These are phyloP conservation scores for Xylariales sp. DNA, from an alignment of 2,329 filamentous ascomycete genomes.

Conservation along the genomic window DNA sequence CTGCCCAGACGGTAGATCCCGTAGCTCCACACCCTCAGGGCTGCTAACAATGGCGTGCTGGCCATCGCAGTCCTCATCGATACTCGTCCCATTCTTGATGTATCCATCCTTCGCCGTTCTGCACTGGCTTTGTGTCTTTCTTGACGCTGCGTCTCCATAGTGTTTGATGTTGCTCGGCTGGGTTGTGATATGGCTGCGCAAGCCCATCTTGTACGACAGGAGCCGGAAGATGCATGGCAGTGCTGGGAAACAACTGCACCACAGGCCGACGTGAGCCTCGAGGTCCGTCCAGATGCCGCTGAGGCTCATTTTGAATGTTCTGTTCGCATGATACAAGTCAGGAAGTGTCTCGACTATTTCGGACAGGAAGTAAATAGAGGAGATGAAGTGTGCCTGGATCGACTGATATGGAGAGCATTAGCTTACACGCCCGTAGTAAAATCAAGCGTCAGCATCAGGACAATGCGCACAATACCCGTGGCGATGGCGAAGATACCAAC, in stretches of 20 bases:
- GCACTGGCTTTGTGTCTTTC: not conserved
- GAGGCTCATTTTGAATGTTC: slow-evolving; percentile 30
- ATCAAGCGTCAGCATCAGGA: slow-evolving; percentile 24
- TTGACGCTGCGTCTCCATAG: not conserved
- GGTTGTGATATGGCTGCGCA: slow-evolving; percentile 9
- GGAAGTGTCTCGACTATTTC: not conserved
- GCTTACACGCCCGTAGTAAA: slow-evolving; percentile 27
- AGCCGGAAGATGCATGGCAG: slow-evolving; percentile 31
- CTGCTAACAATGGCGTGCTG: not conserved
- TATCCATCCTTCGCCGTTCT: not conserved
- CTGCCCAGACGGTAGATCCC: not conserved
- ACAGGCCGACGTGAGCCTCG: slow-evolving; percentile 34
- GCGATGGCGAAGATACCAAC: slow-evolving; percentile 30
- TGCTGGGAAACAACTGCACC: slow-evolving; percentile 33
- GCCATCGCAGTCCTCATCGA: not conserved
- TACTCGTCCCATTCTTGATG: not conserved
- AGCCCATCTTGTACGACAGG: slow-evolving; percentile 21
- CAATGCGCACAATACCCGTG: slow-evolving; percentile 30
- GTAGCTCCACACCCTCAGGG: not conserved
- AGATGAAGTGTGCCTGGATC: too few relatives aligned
- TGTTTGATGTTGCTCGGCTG: not conserved
- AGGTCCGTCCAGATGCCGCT: slow-evolving; percentile 31
- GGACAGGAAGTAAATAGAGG: not conserved
- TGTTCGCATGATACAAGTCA: slow-evolving; percentile 9
- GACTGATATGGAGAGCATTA: not conserved